Percentiles rank a stretch among this genome's conserved stretches.
These are phyloP conservation scores for Arbutus unedo DNA, from an alignment of 148 eudicot species.

Conservation along the genomic window DNA sequence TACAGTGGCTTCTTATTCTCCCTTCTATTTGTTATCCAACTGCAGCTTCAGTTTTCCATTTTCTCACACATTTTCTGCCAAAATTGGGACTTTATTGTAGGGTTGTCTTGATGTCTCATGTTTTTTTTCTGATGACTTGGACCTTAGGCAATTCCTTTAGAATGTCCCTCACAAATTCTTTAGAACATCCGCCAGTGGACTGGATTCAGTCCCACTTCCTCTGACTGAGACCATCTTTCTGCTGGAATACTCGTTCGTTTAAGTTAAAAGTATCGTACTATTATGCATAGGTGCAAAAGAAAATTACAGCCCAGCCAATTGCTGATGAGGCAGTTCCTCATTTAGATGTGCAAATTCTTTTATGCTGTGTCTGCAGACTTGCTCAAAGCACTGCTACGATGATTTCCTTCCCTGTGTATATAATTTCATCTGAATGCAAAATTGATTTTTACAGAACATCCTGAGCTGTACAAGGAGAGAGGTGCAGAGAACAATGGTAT, in stretches of 20 bases:
- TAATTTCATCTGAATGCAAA: not conserved
- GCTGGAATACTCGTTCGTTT: not conserved
- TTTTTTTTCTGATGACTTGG: no score
- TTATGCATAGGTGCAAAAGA: not conserved
- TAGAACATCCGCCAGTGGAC: no score
- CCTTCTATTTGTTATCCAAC: not conserved
- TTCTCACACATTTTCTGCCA: not conserved
- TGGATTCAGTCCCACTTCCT: no score
- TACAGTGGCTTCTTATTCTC: not conserved
- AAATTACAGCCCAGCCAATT: not conserved
- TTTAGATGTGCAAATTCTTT: not conserved
- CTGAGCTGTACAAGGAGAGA: slow-evolving; percentile 67
- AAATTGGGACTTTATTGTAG: not conserved
- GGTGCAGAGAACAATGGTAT: slow-evolving; percentile 45
- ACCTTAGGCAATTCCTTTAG: no score
- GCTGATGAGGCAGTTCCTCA: not conserved
- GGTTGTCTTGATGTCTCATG: not conserved
- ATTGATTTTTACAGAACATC: slow-evolving; percentile 62
- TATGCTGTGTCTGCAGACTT: not conserved
- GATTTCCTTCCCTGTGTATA: not conserved
- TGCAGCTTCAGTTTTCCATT: not conserved
- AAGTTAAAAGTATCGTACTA: not conserved
- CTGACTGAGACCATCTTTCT: not conserved
- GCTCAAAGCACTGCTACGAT: not conserved
- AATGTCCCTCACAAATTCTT: no score